Base-by-base conservation (phyloP, 768 basidiomycete species). In the Suillus luteus region DNA sequence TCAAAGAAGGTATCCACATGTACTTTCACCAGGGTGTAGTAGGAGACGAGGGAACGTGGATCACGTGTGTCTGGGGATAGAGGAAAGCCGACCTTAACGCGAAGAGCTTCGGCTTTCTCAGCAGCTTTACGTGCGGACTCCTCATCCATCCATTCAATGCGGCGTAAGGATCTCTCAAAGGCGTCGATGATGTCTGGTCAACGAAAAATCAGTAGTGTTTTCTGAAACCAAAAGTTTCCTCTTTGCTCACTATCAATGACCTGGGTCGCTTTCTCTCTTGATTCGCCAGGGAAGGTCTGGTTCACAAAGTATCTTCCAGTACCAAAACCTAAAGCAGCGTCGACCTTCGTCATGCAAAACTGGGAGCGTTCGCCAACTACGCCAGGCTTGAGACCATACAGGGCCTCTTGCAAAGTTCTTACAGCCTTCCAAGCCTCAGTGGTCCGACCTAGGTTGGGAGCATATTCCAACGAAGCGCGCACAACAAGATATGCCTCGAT, bases 81-180 rank as follows among this genome's bases (percentile, higher is more conserved):
- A 1, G 97, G 96, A 77, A 89, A 99, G 63, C 97, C 97, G 65
- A 99, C 92, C 81, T 98, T 96, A 74, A 94, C 85, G 35, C 88
- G 86, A 60, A 66, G 66, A 43, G 35, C 46, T 59, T 70, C 64
- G 33, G 89, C 93, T 83, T 99, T 99, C 71, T 89, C 85, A 15
- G 88, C 86, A 5, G 97, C 97, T 62, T 88, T 93, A 46, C 80
- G 79, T 12, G 92, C 88, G 3, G 93, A 93, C 67, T 86, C 77
- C 55, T 87, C 76, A 72, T 99, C 97, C 91, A 99, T 94, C 97
- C 97, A 99, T 22, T 88, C 83, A 59, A 97, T 83, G 60, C 84
- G 73, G 5, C 82, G 75, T 22, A 99, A 79, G 5, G 93, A 92
- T 19, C 76, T 76, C 72, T 95, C 89, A 81, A 99, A 99, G 0